These are phyloP conservation scores for Hyaloscypha bicolor DNA, from an alignment of 495 filamentous ascomycete species.

Conservation along the genomic window DNA sequence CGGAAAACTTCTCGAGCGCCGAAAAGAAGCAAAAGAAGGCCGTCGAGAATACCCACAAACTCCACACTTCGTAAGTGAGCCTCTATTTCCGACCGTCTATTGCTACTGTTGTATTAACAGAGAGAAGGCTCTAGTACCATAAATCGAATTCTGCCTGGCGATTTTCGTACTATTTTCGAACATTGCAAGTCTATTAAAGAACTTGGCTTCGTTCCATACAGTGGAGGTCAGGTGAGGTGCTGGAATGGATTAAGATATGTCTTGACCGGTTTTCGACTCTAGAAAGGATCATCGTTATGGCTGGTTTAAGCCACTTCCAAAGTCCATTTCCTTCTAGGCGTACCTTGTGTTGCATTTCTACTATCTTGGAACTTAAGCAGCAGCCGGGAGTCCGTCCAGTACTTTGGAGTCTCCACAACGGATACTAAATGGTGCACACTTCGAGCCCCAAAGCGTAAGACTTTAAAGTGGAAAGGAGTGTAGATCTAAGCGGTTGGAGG, in stretches of 20 bases:
- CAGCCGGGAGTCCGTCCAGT: neutral
- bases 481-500: too few relatives aligned
- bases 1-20: neutral
- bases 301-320: neutral
- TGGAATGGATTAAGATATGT: neutral
- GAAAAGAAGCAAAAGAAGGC: neutral
- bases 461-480: too few relatives aligned
- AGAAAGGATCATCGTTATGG: neutral
- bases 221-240: neutral
- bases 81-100: too few relatives aligned
- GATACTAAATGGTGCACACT: too few relatives aligned
- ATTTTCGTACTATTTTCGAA: neutral
- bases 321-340: neutral
- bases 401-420: too few relatives aligned
- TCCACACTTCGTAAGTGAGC: neutral
- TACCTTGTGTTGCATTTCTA: neutral
- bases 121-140: neutral
- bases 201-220: neutral
- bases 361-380: neutral
- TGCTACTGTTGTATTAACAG: too few relatives aligned
- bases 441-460: too few relatives aligned
- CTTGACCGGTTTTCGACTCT: neutral
- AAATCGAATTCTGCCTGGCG: neutral
- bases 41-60: neutral
- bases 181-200: neutral